Evolutionary conservation across 305 asterid genomes (phyloP).

Genomic region (Solanum hybrid): DNA sequence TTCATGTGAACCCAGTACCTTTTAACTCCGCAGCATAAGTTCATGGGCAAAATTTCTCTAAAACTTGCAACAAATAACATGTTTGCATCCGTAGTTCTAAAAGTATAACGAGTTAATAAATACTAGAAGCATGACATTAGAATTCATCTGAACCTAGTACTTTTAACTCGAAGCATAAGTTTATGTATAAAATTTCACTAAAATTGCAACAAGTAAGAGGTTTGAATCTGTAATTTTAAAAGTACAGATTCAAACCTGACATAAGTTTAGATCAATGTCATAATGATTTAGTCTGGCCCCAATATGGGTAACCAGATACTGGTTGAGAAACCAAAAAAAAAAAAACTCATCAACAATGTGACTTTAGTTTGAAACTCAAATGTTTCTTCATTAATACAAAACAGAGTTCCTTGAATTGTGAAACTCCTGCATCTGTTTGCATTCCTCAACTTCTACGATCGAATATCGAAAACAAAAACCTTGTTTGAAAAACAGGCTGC

Average conservation of each 20-base stretch:
- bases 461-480: not conserved
- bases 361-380: too few species aligned
- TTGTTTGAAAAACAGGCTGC: not conserved
- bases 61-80: not conserved
- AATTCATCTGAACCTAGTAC: not conserved
- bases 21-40: not conserved
- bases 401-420: not conserved
- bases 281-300: not conserved
- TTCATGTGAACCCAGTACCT: not conserved
- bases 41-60: not conserved
- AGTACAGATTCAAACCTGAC: not conserved
- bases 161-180: not conserved
- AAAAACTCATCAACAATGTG: not conserved
- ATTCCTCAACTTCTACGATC: not conserved
- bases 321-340: not conserved
- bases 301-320: not conserved
- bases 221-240: not conserved
- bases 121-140: not conserved
- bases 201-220: not conserved
- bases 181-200: not conserved
- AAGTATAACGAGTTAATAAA: not conserved
- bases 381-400: not conserved
- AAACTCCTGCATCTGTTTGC: not conserved
- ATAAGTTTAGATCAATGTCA: not conserved
- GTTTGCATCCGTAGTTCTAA: not conserved